Conservation (phyloP, 192 early-diverging fungal species). For the Backusella sp. region DNA sequence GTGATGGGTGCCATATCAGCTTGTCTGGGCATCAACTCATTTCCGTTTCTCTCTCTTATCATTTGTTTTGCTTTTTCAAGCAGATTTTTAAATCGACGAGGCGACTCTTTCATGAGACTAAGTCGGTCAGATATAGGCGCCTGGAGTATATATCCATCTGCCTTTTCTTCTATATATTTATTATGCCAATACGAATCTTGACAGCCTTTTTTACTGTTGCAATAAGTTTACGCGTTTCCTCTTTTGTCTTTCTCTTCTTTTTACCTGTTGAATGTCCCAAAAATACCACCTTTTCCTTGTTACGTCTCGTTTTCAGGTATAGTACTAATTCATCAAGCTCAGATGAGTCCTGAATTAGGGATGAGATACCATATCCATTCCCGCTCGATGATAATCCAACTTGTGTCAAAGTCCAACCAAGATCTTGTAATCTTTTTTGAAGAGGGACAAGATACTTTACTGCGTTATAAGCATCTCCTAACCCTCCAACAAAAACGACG, state of each 20-base stretch:
- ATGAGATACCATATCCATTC: slow-evolving; percentile 40
- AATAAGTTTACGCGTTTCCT: background rate
- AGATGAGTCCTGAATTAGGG: slow-evolving; percentile 32
- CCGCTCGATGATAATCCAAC: slow-evolving; percentile 43
- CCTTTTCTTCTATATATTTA: slow-evolving; percentile 16
- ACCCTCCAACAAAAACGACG: slow-evolving; percentile 40
- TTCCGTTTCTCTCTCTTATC: slow-evolving; percentile 34
- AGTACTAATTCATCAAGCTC: slow-evolving; percentile 38
- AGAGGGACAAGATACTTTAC: slow-evolving; percentile 37
- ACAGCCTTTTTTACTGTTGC: background rate
- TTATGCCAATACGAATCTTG: slow-evolving; percentile 40
- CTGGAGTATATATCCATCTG: slow-evolving; percentile 39
- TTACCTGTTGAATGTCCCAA: slow-evolving; percentile 48
- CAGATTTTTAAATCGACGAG: slow-evolving; percentile 17
- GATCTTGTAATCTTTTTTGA: slow-evolving; percentile 12
- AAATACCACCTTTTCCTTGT: slow-evolving; percentile 37
- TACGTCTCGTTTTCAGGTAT: slow-evolving; percentile 26
- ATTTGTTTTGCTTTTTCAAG: slow-evolving; percentile 36
- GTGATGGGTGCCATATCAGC: slow-evolving; percentile 36
- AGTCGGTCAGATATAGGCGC: slow-evolving; percentile 46
- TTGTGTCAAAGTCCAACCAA: slow-evolving; percentile 37
- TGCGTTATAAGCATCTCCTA: slow-evolving; percentile 43
- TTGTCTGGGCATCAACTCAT: slow-evolving; percentile 37
- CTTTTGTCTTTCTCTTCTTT: too few relatives aligned
- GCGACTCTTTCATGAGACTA: slow-evolving; percentile 13